Evolutionary conservation across 306 rosid species (phyloP).

Genomic region (Canavalia gladiata): DNA sequence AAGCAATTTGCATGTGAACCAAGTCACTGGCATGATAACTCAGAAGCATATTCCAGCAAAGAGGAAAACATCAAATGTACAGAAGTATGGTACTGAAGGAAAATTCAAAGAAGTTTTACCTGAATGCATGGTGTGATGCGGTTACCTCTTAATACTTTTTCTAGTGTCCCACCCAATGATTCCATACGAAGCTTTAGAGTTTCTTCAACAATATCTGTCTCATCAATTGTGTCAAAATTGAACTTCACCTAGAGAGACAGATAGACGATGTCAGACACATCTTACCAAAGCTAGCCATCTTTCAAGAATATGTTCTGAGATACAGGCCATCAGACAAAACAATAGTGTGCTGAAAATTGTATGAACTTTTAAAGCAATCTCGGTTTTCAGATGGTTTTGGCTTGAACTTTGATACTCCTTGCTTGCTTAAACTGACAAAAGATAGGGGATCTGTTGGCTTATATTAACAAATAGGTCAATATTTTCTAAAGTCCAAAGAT

Average conservation of each 20-base stretch:
- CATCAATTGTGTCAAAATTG: constrained; percentile 83
- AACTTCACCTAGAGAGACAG: constrained; percentile 76
- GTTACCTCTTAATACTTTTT: constrained; percentile 86
- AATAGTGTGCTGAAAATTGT: constrained; percentile 85
- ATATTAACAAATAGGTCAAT: no score
- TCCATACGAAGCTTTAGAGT: constrained; percentile 75
- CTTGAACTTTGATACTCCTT: constrained; percentile 85
- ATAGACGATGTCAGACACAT: constrained; percentile 20
- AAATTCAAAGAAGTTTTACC: constrained; percentile 56
- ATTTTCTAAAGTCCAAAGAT: no score
- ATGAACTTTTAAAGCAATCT: constrained; percentile 69
- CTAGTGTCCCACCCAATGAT: constrained; percentile 70
- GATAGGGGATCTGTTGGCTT: no score
- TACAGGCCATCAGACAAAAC: constrained; percentile 57
- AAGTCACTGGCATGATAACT: constrained; percentile 32
- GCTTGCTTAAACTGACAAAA: constrained; percentile 74
- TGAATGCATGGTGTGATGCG: constrained; percentile 95
- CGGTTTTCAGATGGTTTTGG: constrained; percentile 92
- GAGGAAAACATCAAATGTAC: not conserved
- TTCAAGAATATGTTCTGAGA: constrained; percentile 35
- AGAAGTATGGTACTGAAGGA: not conserved
- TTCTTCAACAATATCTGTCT: constrained; percentile 85
- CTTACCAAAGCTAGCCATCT: constrained; percentile 8
- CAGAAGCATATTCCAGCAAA: constrained; percentile 9
- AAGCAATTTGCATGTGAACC: constrained; percentile 20